These are phyloP conservation scores for Solanum boliviense DNA, from an alignment of 257 asterid species.

Conservation along the genomic window DNA sequence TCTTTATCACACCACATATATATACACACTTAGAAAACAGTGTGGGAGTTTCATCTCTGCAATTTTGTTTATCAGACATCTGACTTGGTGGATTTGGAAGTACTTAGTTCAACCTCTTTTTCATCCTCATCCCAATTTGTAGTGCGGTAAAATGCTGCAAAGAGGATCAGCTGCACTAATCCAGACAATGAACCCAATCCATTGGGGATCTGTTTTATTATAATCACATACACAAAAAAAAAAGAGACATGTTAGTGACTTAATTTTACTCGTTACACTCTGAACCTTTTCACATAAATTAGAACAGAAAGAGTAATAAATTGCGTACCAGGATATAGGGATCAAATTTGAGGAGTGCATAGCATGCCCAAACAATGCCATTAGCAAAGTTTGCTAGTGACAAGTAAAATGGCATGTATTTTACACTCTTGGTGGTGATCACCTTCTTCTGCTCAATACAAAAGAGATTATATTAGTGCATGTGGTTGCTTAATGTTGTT, in stretches of 20 bases:
- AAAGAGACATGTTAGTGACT: neutral
- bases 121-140: constrained; percentile 42
- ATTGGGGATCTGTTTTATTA: constrained; percentile 31
- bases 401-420: constrained; percentile 6
- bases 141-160: constrained; percentile 20
- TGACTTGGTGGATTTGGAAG: neutral
- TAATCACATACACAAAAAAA: neutral
- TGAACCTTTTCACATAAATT: neutral
- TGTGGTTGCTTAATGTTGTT: neutral
- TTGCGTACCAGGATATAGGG: neutral
- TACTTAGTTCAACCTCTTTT: neutral
- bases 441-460: neutral
- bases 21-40: neutral
- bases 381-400: constrained; percentile 2
- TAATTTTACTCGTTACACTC: neutral
- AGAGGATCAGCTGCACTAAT: constrained; percentile 27
- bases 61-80: neutral
- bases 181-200: constrained; percentile 45
- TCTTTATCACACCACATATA: neutral
- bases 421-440: constrained; percentile 1
- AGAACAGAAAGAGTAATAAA: neutral
- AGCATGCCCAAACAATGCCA: neutral
- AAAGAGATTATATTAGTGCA: neutral
- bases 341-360: constrained; percentile 3
- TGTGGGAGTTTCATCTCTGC: neutral